Evolutionary conservation across 768 basidiomycete species (phyloP).

Genomic region (Sarcodon aspratus): DNA sequence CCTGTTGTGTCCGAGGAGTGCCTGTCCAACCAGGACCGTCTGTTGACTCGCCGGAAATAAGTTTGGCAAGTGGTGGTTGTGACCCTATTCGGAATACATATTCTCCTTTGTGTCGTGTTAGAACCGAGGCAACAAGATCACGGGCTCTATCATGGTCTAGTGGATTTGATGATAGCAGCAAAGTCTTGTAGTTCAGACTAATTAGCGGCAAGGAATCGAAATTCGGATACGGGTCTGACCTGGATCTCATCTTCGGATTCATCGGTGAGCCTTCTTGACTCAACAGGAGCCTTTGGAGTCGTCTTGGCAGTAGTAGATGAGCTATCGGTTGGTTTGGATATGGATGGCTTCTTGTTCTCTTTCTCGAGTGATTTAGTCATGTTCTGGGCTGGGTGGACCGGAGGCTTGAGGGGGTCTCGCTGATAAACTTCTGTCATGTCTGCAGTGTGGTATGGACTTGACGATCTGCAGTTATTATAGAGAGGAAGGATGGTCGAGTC

Average conservation of each 20-base stretch:
- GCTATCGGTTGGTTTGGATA: background rate
- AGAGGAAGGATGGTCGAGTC: background rate
- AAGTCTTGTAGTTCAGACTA: conserved; percentile 19
- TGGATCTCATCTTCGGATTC: conserved; percentile 46
- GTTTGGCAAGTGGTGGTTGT: conserved; percentile 42
- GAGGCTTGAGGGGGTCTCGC: background rate
- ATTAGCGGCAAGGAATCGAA: background rate
- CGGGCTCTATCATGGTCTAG: conserved; percentile 43
- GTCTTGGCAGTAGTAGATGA: too few relatives aligned
- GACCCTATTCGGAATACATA: conserved; percentile 64
- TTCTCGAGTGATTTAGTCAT: background rate
- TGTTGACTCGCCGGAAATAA: conserved; percentile 42
- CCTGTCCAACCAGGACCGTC: conserved; percentile 48
- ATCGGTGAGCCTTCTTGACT: conserved; percentile 1
- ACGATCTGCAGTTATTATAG: background rate
- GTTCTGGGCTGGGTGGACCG: background rate
- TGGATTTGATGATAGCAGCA: conserved; percentile 30
- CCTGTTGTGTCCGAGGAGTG: conserved; percentile 32
- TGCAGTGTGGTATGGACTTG: too few relatives aligned
- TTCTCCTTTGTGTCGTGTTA: conserved; percentile 64
- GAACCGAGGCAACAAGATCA: conserved; percentile 50
- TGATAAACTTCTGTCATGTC: background rate
- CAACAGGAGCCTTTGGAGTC: background rate
- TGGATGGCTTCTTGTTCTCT: background rate
- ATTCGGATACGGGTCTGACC: conserved; percentile 22